Conservation (phyloP, 1,284 basidiomycete genomes). For the Phylloporus sp. region DNA sequence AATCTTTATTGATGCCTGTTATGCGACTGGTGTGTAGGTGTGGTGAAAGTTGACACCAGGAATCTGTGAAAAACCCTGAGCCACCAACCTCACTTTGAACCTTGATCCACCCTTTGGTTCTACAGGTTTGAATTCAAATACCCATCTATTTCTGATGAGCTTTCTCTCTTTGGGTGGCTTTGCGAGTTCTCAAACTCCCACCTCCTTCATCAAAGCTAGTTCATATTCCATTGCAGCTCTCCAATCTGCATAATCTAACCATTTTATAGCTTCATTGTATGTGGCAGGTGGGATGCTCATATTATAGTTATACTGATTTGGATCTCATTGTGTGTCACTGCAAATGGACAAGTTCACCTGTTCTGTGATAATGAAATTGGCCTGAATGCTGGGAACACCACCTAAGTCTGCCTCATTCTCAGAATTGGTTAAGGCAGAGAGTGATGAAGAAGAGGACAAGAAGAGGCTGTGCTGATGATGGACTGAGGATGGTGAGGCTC, state of each 20-base stretch:
- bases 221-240: too few species aligned
- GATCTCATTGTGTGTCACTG: background rate
- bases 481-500: too few species aligned
- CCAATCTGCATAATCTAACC: background rate
- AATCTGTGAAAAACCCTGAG: constrained; percentile 44
- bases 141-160: constrained; percentile 9
- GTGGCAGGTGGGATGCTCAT: constrained; percentile 1
- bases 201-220: background rate
- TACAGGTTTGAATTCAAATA: constrained; percentile 2
- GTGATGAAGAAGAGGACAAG: background rate
- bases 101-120: background rate
- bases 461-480: too few species aligned
- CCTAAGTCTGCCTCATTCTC: background rate
- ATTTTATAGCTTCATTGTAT: constrained; percentile 1
- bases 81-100: constrained; percentile 45
- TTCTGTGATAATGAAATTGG: constrained; percentile 2
- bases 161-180: background rate
- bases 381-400: background rate
- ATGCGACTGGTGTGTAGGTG: constrained; percentile 32
- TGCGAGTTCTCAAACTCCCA: constrained; percentile 10
- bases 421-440: background rate
- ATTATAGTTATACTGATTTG: background rate
- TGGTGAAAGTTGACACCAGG: constrained; percentile 41
- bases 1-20: constrained; percentile 26
- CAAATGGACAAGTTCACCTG: background rate